Evolutionary conservation across 306 rosid species (phyloP), one percentile per base, ranked within the genome.

Genomic region (Ammopiptanthus mongolicus): DNA sequence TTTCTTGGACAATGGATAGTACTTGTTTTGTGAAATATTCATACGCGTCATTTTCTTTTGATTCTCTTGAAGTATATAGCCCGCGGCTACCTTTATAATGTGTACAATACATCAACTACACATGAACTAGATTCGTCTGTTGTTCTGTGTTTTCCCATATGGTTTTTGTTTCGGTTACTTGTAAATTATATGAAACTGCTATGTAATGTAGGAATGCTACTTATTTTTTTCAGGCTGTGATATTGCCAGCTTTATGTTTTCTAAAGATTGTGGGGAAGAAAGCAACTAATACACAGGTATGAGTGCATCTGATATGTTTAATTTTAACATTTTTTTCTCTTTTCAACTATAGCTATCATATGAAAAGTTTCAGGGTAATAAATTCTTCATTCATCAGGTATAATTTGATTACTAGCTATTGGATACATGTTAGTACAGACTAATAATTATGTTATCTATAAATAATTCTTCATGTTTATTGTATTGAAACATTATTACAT

Each of bases 171-270:
- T 11, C 48, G 10, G 5, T 69, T 69, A 14, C 37, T 12, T 71
- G 37, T 55, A 13, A 71, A 41, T 78, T 14, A 15, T 41, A 47
- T 33, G 63, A 57, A 75, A 59, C 68, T 59, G 53, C 13, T 5
- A 37, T 34, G 22, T 74, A 37, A 52, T 50, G 44, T 21, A 22
- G 59, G 11, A 60, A 50, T 87, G 50, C 74, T 56, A 50, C 33
- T 60, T 34, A 10, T 72, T 80, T 41, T 72, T 80, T 82, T 65
- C 71, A 90, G 94, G 84, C 94, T 5, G 68, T 90, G 23, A 36
- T 92, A 72, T 67, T 92, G 69, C 97, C 96, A 9, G 42, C 88
- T 25, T 55, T 85, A 25, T 90, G 98, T 55, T 92, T 92, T 76
- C 84, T 92, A 63, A 92, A 56, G 78, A 90, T 92, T 33, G 82